Evolutionary conservation across 805 yeast species (phyloP).

Genomic region (Yamadazyma endophytica): DNA sequence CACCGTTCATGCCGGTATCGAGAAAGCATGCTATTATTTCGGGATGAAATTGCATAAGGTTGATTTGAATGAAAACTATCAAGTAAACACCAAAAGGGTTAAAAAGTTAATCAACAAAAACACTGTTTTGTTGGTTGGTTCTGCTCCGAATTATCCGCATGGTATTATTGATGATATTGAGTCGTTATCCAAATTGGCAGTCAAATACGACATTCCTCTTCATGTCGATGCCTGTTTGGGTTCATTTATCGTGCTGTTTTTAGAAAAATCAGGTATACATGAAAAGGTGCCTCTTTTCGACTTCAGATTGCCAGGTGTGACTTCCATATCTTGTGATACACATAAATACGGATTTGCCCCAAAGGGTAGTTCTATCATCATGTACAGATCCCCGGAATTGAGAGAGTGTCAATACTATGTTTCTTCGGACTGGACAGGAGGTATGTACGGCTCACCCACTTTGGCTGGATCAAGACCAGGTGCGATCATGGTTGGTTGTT

Average conservation of each 20-base stretch:
- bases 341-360: constrained; percentile 99
- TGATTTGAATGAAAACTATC: constrained; percentile 58
- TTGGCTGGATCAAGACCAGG: constrained; percentile 97
- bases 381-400: constrained; percentile 71
- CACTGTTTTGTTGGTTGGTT: constrained; percentile 82
- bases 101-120: constrained; percentile 64
- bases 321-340: constrained; percentile 98
- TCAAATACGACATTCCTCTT: constrained; percentile 69
- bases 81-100: constrained; percentile 64
- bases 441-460: constrained; percentile 94
- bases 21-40: constrained; percentile 88
- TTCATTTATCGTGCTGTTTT: constrained; percentile 81
- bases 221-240: constrained; percentile 97
- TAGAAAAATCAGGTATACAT: constrained; percentile 55
- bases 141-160: constrained; percentile 97
- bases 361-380: constrained; percentile 87
- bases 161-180: constrained; percentile 91
- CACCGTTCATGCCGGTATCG: constrained; percentile 92
- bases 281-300: constrained; percentile 60
- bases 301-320: constrained; percentile 83
- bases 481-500: constrained; percentile 95
- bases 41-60: constrained; percentile 81
- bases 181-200: constrained; percentile 60
- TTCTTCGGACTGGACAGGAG: constrained; percentile 86
- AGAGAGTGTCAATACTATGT: constrained; percentile 83